phyloP scores from a whole-genome alignment of 352 stramenopile species.

The Lagenidium giganteum region DNA sequence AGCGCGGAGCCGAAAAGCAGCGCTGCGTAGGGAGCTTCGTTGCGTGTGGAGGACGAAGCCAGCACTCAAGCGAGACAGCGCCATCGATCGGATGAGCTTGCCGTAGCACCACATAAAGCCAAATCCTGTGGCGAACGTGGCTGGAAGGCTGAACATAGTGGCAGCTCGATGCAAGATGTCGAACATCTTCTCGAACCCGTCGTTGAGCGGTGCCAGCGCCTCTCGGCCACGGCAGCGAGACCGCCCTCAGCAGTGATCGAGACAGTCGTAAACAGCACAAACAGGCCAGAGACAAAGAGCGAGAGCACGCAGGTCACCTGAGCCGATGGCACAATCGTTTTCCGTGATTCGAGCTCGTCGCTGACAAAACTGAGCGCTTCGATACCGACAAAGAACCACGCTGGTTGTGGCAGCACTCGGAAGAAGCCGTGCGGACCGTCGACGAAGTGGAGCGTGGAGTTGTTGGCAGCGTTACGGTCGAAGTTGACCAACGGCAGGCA shows the following conservation, averaged over 20 bases:
- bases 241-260: slow-evolving; percentile 5
- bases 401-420: slow-evolving; percentile 12
- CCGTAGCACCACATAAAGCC: slow-evolving; percentile 26
- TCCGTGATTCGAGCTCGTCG: slow-evolving; percentile 11
- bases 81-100: slow-evolving; percentile 24
- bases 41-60: neutral
- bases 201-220: slow-evolving; percentile 7
- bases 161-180: neutral
- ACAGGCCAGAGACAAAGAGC: slow-evolving; percentile 6
- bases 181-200: slow-evolving; percentile 7
- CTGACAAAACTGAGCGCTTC: slow-evolving; percentile 20
- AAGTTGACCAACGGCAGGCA: slow-evolving; percentile 19
- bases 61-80: slow-evolving; percentile 11
- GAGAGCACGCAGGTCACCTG: slow-evolving; percentile 20
- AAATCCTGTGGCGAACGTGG: slow-evolving; percentile 27
- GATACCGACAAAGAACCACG: slow-evolving; percentile 28
- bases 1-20: slow-evolving; percentile 1
- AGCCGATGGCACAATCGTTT: slow-evolving; percentile 12
- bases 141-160: slow-evolving; percentile 18
- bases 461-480: slow-evolving; percentile 6
- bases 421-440: slow-evolving; percentile 18
- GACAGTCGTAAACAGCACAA: slow-evolving; percentile 10
- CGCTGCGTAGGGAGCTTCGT: slow-evolving; percentile 3
- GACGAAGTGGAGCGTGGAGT: slow-evolving; percentile 11
- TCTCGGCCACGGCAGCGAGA: neutral